A percentile compares a stretch with the other conserved stretches of the same genome.
Evolutionary conservation across 2,329 filamentous ascomycete genomes (phyloP).

Genomic region (Acrocalymma vagum): DNA sequence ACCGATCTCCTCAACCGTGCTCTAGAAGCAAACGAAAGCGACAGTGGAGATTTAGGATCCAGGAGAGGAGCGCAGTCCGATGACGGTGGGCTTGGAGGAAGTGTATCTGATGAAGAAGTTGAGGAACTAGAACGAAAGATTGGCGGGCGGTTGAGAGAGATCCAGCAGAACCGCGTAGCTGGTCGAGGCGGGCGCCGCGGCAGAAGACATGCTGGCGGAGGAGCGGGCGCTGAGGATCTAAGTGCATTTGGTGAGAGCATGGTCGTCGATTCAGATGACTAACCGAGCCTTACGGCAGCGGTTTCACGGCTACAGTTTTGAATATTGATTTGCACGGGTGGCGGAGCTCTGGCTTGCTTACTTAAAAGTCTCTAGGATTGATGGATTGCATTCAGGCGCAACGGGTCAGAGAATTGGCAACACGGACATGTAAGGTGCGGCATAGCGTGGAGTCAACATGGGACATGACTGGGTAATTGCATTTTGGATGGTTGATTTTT

Average conservation of each 20-base stretch:
- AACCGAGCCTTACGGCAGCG: too few species aligned
- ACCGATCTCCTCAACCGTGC: conserved; percentile 80
- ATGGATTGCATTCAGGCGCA: too few species aligned
- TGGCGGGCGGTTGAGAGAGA: conserved; percentile 59
- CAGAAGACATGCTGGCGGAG: conserved; percentile 54
- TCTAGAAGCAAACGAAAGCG: conserved; percentile 53
- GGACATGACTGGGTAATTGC: too few species aligned
- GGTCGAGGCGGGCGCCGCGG: conserved; percentile 59
- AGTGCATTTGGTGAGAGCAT: conserved; percentile 56
- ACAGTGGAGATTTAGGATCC: conserved; percentile 14
- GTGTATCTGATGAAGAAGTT: conserved; percentile 42
- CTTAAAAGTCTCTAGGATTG: too few species aligned
- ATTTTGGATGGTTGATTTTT: too few species aligned
- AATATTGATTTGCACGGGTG: too few species aligned
- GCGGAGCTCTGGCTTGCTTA: too few species aligned
- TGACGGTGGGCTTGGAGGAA: conserved; percentile 7
- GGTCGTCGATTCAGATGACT: conserved; percentile 66
- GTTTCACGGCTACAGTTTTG: too few species aligned
- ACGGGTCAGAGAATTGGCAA: too few species aligned
- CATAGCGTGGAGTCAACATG: too few species aligned
- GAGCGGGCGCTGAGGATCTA: conserved; percentile 51
- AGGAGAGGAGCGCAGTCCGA: conserved; percentile 1
- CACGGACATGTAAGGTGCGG: too few species aligned
- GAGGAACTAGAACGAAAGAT: conserved; percentile 65
- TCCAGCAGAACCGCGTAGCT: conserved; percentile 61